phyloP scores from a whole-genome alignment of 2,329 filamentous ascomycete species.

The Coniochaeta sp. region DNA sequence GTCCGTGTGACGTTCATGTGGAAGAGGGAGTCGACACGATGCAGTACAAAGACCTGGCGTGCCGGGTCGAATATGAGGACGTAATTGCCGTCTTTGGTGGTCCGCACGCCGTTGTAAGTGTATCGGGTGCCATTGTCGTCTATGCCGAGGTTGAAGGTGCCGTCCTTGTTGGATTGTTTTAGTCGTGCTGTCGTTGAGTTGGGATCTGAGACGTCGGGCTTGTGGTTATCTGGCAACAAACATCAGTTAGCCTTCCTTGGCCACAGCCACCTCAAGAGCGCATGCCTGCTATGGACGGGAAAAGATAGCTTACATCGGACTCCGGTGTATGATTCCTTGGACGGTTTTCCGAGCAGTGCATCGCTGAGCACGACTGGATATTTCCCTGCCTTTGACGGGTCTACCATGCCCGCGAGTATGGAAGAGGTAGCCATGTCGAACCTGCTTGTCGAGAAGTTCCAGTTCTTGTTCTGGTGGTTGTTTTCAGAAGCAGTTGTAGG shows the following conservation, averaged over 20 bases:
- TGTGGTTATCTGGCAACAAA: conserved; percentile 51
- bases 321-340: conserved; percentile 53
- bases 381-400: conserved; percentile 53
- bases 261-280: too few relatives aligned
- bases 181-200: conserved; percentile 42
- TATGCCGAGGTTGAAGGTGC: conserved; percentile 50
- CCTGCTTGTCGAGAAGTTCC: too few relatives aligned
- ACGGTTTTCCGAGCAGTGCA: conserved; percentile 46
- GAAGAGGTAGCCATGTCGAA: conserved; percentile 9
- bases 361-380: conserved; percentile 61
- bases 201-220: conserved; percentile 42
- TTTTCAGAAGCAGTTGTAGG: background rate
- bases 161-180: conserved; percentile 43
- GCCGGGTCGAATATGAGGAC: conserved; percentile 70
- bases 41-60: conserved; percentile 71
- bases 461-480: too few relatives aligned
- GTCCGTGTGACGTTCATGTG: conserved; percentile 77
- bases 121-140: conserved; percentile 50
- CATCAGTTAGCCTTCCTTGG: too few relatives aligned
- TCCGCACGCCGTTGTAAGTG: conserved; percentile 52
- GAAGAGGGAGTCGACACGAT: conserved; percentile 74
- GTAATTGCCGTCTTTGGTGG: conserved; percentile 49
- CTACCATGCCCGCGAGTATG: conserved; percentile 32
- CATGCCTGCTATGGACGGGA: too few relatives aligned
- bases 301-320: conserved; percentile 44